Evolutionary conservation across 148 eudicot genomes (phyloP).

Genomic region (Linanthus parryae): DNA sequence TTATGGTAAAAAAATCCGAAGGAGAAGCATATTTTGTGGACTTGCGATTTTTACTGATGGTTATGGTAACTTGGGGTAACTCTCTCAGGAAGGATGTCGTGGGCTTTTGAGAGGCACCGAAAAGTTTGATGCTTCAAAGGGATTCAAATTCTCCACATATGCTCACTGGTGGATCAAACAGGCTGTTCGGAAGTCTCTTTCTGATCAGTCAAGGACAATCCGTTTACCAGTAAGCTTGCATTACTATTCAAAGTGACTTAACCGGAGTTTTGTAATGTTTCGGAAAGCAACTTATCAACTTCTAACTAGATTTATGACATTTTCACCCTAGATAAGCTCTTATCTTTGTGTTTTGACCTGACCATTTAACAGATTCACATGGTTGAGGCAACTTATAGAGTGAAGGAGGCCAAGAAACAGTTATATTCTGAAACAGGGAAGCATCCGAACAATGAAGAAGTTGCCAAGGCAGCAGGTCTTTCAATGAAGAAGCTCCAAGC

Average conservation of each 20-base stretch:
- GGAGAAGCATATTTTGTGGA: too few relatives aligned
- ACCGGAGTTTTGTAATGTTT: background rate
- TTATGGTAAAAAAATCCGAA: too few relatives aligned
- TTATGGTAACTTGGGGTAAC: too few relatives aligned
- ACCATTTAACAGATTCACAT: constrained; percentile 57
- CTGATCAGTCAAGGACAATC: constrained; percentile 81
- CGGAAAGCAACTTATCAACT: too few relatives aligned
- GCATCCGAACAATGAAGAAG: constrained; percentile 68
- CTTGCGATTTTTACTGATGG: too few relatives aligned
- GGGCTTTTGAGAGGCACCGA: constrained; percentile 87
- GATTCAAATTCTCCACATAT: constrained; percentile 94
- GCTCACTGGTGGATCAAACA: constrained; percentile 99
- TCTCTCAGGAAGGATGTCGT: constrained; percentile 84
- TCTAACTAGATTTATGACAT: background rate
- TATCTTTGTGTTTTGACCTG: constrained; percentile 3
- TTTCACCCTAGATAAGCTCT: background rate
- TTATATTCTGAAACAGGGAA: constrained; percentile 62
- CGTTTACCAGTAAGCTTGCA: constrained; percentile 62
- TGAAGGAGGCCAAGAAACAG: constrained; percentile 71
- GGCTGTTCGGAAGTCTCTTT: constrained; percentile 83
- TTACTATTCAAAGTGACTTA: background rate
- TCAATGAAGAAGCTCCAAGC: constrained; percentile 74
- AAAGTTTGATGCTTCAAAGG: constrained; percentile 94
- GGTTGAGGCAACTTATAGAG: constrained; percentile 74
- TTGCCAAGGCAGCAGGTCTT: constrained; percentile 87